Percentiles rank a stretch among this genome's conserved stretches.
phyloP scores from a whole-genome alignment of 2,329 filamentous ascomycete genomes.

The Cercospora beticola region DNA sequence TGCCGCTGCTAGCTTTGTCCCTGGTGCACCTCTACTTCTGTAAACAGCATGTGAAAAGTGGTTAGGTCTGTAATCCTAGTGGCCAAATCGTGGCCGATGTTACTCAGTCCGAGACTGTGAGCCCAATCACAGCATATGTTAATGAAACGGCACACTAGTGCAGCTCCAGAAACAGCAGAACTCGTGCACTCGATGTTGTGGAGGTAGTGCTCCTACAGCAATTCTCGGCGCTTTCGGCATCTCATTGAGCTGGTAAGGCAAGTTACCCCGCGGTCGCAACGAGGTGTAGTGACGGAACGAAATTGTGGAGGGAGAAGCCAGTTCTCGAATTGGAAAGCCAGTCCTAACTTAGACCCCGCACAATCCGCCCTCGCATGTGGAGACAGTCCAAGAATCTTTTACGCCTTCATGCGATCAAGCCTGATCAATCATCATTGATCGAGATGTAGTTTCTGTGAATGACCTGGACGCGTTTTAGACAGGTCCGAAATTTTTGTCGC shows the following conservation, averaged over 20 bases:
- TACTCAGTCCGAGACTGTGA: background rate
- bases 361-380: background rate
- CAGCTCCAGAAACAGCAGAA: background rate
- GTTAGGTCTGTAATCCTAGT: background rate
- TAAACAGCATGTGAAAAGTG: background rate
- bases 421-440: background rate
- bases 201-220: background rate
- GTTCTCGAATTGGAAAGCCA: background rate
- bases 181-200: background rate
- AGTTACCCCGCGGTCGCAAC: background rate
- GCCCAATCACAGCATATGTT: background rate
- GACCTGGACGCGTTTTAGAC: background rate
- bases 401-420: background rate
- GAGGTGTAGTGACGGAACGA: background rate
- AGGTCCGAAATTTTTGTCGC: background rate
- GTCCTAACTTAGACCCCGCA: background rate
- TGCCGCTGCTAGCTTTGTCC: background rate
- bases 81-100: background rate
- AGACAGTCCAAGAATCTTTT: background rate
- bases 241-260: background rate
- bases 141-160: background rate
- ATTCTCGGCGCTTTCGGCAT: background rate
- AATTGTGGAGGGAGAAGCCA: background rate
- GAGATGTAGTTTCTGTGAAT: background rate
- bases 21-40: background rate